Base-by-base conservation (phyloP, 768 basidiomycete species). In the Basidioascus undulatus region DNA sequence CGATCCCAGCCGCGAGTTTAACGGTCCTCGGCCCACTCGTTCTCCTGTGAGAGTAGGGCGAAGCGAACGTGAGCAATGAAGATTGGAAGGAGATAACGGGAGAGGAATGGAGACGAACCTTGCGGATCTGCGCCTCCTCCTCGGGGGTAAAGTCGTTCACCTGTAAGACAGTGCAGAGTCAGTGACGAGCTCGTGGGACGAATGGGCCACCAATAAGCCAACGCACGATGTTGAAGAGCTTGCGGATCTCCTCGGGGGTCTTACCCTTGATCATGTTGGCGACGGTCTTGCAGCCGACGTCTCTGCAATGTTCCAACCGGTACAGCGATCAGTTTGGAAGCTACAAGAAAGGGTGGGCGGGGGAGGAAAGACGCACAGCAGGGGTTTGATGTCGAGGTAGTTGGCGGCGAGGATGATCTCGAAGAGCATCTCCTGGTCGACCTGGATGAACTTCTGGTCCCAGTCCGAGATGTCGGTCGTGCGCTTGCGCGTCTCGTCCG, bases 241-340 rank as follows among this genome's bases (percentile, higher is more conserved):
- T 94, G 44, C 89, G 76, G 51, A 98, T 96, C 63, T 96, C 92
- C 59, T 96, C 92, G 19, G 92, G 92, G 4, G 87, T 89, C 71
- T 98, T 98, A 26, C 92, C 92, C 66, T 98, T 96, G 70, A 98
- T 96, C 92, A 96, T 98, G 69, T 96, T 96, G 12, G 92, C 92
- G 5, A 92, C 87, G 4, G 84, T 92, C 68, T 92, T 89, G 71
- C 87, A 92, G 1, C 87, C 87, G 44, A 92, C 83, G 55, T 92
- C 87, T 49, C 84, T 89, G 44, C 4, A 35, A 15, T 2, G 24
- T n/a, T n/a, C n/a, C n/a, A n/a, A n/a, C n/a, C n/a, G 24, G 3
- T 31, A 16, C 4, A 11, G 1, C n/a, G 11, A 13, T 4, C 19
- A 23, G 20, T n/a, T 12, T 18, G 18, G 30, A 26, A 35, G 13